Evolutionary conservation across 257 asterid species (phyloP).

Genomic region (Solanum chiquidenum): DNA sequence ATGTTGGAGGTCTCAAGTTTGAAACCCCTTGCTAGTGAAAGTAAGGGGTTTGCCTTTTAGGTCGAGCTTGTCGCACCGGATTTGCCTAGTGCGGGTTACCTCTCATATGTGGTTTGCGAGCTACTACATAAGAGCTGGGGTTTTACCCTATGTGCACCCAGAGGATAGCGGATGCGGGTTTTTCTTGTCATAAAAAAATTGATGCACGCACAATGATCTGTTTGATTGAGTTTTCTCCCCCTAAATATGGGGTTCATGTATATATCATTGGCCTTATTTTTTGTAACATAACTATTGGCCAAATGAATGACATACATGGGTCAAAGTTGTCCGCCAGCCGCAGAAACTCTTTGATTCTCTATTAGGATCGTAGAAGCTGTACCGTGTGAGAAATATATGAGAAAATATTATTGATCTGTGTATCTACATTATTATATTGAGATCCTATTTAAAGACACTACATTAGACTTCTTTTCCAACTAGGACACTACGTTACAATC

Average conservation of each 20-base stretch:
- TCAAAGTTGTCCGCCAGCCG: not conserved
- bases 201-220: not conserved
- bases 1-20: not conserved
- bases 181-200: too few relatives aligned
- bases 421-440: not conserved
- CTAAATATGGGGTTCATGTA: not conserved
- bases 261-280: not conserved
- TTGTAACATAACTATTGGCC: not conserved
- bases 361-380: not conserved
- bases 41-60: not conserved
- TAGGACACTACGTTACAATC: not conserved
- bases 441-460: not conserved
- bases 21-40: not conserved
- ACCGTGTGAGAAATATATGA: not conserved
- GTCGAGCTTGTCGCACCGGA: not conserved
- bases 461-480: not conserved
- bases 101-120: not conserved
- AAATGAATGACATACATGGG: not conserved
- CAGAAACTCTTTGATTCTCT: not conserved
- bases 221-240: not conserved
- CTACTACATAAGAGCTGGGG: not conserved
- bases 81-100: not conserved
- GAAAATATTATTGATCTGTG: not conserved
- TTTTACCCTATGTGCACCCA: not conserved
- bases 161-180: not conserved